Conservation (phyloP, 176 grass and related monocot species). For the Pontederia crassipes region DNA sequence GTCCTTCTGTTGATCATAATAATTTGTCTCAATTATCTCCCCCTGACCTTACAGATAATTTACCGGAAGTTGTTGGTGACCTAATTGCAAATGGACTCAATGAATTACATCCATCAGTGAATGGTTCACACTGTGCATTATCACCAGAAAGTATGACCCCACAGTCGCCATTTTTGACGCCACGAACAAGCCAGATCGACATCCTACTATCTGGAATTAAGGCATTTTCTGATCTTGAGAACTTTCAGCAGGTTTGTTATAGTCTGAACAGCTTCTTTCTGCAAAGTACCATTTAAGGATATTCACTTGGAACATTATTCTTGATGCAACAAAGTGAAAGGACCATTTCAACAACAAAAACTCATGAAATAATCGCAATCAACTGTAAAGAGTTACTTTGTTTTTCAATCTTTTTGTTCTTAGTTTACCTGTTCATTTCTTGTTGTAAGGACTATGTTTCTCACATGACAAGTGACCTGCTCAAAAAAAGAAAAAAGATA, state of each 20-base stretch:
- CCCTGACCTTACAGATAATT: conserved; percentile 34
- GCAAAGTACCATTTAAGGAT: not conserved
- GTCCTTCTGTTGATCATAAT: conserved; percentile 22
- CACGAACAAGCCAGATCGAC: conserved; percentile 55
- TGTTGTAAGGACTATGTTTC: too few relatives aligned
- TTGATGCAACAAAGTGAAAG: too few relatives aligned
- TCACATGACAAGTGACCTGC: too few relatives aligned
- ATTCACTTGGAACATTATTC: too few relatives aligned
- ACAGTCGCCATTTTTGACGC: conserved; percentile 60
- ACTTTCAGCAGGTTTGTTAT: conserved; percentile 70
- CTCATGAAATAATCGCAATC: too few relatives aligned
- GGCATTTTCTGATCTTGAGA: conserved; percentile 67
- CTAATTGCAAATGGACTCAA: conserved; percentile 8
- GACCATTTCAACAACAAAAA: too few relatives aligned
- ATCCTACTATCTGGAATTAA: conserved; percentile 50
- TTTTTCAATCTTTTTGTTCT: too few relatives aligned
- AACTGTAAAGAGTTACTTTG: too few relatives aligned
- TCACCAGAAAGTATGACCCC: conserved; percentile 42
- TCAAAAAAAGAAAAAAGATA: too few relatives aligned
- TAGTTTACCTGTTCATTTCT: too few relatives aligned
- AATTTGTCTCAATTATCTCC: conserved; percentile 23
- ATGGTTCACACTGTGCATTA: conserved; percentile 15
- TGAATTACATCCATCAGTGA: conserved; percentile 9
- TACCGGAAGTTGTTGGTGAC: conserved; percentile 38
- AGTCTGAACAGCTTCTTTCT: not conserved